Evolutionary conservation across 257 asterid species (phyloP), one percentile per base, ranked within the genome.

Genomic region (Sherardia arvensis): DNA sequence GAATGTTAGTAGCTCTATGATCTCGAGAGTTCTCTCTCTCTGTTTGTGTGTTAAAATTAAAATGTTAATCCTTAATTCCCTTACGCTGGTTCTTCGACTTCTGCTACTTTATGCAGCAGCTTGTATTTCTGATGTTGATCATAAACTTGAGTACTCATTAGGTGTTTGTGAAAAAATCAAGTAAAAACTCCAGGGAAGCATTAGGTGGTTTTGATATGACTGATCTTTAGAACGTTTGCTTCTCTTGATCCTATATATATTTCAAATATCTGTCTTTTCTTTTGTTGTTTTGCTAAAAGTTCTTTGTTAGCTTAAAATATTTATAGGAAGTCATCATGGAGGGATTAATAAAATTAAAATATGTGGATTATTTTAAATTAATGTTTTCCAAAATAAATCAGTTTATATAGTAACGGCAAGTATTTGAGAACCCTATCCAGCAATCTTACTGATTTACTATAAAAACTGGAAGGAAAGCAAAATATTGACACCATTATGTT

Each of bases 111-210:
- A 23, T 80, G 87, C 89, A 83, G 90, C 67, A 83, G 91, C 67
- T 62, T 92, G 97, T 91, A 87, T 81, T 83, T 82, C 88, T 85
- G 93, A 80, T 83, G 66, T 61, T 85, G 87, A 79, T 85, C 26
- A 20, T 77, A 73, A 84, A 78, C 85, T 78, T 78, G 79, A 80
- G 80, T 82, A 78, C 38, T 43, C 51, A 3, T 43, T 87, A 87
- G 94, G 89, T 80, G 75, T 81, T 87, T 85, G 91, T 85, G 89
- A 79, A 86, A 83, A 83, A 73, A 77, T 76, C n/a, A n/a, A n/a
- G n/a, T 76, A 63, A 11, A 53, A 43, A n/a, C 56, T 15, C 11
- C 2, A 9, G 18, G 36, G 17, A 56, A 64, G 43, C 23, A 15
- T 15, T 63, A 43, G 65, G 74, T 63, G 4, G 49, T 40, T 40